Conservation (phyloP, 805 yeast species). For the Wickerhamia fluorescens region DNA sequence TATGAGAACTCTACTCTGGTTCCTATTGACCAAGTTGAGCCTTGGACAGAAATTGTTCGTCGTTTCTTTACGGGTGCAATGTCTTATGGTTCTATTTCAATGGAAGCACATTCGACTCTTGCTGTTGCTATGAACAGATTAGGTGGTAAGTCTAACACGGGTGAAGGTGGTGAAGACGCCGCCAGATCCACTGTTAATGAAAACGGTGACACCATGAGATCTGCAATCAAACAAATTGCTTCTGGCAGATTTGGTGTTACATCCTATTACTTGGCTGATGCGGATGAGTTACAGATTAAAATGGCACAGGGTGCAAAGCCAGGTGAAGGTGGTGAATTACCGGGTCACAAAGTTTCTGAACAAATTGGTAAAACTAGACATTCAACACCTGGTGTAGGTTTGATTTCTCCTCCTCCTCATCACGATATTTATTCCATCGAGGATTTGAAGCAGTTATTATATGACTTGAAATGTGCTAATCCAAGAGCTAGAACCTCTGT, state of each 20-base stretch:
- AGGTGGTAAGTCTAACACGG: constrained; percentile 97
- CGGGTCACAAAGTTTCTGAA: constrained; percentile 85
- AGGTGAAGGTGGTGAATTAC: constrained; percentile 99
- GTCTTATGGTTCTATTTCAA: constrained; percentile 97
- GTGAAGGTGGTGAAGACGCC: constrained; percentile 99
- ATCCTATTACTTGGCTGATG: constrained; percentile 87
- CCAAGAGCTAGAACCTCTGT: constrained; percentile 97
- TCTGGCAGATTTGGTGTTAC: constrained; percentile 98
- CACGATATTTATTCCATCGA: constrained; percentile 98
- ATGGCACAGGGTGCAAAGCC: constrained; percentile 99
- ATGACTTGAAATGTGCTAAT: constrained; percentile 93
- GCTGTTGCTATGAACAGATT: constrained; percentile 98
- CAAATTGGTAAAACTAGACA: constrained; percentile 92
- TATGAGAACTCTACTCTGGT: constrained; percentile 63
- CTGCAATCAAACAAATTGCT: constrained; percentile 97
- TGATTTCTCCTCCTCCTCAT: constrained; percentile 97
- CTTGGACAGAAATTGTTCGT: constrained; percentile 98
- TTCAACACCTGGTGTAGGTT: constrained; percentile 94
- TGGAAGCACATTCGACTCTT: constrained; percentile 96
- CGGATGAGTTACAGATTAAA: constrained; percentile 95
- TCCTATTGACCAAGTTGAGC: constrained; percentile 97
- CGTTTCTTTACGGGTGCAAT: constrained; percentile 99
- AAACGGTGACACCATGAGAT: constrained; percentile 96
- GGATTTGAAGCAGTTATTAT: constrained; percentile 92
- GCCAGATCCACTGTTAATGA: constrained; percentile 74